These are phyloP conservation scores for Beauveria australis DNA, from an alignment of 2,329 filamentous ascomycete genomes.

Conservation along the genomic window DNA sequence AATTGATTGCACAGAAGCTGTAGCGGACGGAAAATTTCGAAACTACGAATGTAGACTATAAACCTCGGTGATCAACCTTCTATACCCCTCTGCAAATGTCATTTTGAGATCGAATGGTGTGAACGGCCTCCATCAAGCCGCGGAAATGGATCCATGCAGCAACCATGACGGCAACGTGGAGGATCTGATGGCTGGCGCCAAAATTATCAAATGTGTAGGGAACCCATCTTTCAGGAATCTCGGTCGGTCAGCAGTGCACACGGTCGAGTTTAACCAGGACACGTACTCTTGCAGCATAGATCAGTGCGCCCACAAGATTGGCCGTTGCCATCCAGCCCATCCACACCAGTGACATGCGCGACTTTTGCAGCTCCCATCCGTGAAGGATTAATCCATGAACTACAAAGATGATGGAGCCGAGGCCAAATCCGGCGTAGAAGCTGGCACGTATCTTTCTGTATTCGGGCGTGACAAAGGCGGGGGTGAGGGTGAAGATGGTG, in stretches of 20 bases:
- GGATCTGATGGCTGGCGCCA: slow-evolving; percentile 13
- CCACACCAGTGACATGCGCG: slow-evolving; percentile 13
- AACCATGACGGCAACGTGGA: slow-evolving; percentile 11
- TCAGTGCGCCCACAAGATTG: slow-evolving; percentile 11
- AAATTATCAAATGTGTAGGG: slow-evolving; percentile 11
- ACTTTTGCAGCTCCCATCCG: slow-evolving; percentile 14
- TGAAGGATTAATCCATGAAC: slow-evolving; percentile 10
- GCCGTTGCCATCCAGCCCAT: slow-evolving; percentile 13
- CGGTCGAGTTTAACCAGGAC: neutral
- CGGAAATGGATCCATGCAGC: slow-evolving; percentile 8
- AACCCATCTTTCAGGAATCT: slow-evolving; percentile 12
- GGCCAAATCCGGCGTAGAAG: slow-evolving; percentile 15
- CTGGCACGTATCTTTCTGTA: slow-evolving; percentile 11
- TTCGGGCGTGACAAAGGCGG: slow-evolving; percentile 11
- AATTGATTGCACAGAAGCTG: slow-evolving; percentile 1
- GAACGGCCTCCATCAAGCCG: neutral
- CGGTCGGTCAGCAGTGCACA: neutral
- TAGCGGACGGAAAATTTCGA: neutral
- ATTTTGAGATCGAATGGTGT: neutral
- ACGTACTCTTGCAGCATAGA: slow-evolving; percentile 13
- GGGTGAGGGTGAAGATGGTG: slow-evolving; percentile 12
- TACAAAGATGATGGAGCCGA: slow-evolving; percentile 14
- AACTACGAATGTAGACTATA: neutral
- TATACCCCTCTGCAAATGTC: neutral
- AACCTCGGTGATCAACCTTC: neutral